A percentile compares a stretch with the other conserved stretches of the same genome.
Conservation (phyloP, 495 filamentous ascomycete genomes). For the Podospora comata region DNA sequence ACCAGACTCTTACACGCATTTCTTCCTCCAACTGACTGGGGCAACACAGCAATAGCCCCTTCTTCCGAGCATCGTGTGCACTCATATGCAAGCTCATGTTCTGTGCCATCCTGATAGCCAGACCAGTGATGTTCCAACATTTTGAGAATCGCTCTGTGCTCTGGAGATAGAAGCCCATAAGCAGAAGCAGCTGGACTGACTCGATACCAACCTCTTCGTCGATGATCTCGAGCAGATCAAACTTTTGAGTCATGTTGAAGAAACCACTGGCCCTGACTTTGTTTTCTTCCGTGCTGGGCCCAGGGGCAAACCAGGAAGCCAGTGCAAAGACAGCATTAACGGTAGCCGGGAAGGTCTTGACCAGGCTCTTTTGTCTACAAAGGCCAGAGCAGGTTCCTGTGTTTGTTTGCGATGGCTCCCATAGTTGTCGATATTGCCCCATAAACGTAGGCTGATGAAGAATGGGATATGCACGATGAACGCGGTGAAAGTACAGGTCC, state of each 20-base stretch:
- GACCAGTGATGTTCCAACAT: slow-evolving; percentile 15
- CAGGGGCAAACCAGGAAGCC: slow-evolving; percentile 2
- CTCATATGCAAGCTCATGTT: slow-evolving; percentile 14
- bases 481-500: slow-evolving; percentile 6
- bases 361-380: neutral
- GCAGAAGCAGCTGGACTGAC: slow-evolving; percentile 10
- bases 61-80: neutral
- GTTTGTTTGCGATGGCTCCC: slow-evolving; percentile 1
- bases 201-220: slow-evolving; percentile 12
- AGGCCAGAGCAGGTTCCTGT: neutral
- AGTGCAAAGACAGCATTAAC: slow-evolving; percentile 13
- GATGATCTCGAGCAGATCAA: slow-evolving; percentile 10
- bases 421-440: slow-evolving; percentile 5
- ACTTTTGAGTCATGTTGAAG: slow-evolving; percentile 9
- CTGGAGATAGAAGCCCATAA: slow-evolving; percentile 13
- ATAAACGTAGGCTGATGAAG: slow-evolving; percentile 11
- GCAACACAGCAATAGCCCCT: neutral
- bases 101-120: slow-evolving; percentile 12
- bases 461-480: slow-evolving; percentile 11
- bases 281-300: neutral
- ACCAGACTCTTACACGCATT: slow-evolving; percentile 12
- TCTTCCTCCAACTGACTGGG: slow-evolving; percentile 7
- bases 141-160: slow-evolving; percentile 11
- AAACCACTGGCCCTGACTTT: neutral
- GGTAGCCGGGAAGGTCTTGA: slow-evolving; percentile 9